Base-by-base conservation (phyloP, 2,329 filamentous ascomycete genomes). In the Metarhizium album region DNA sequence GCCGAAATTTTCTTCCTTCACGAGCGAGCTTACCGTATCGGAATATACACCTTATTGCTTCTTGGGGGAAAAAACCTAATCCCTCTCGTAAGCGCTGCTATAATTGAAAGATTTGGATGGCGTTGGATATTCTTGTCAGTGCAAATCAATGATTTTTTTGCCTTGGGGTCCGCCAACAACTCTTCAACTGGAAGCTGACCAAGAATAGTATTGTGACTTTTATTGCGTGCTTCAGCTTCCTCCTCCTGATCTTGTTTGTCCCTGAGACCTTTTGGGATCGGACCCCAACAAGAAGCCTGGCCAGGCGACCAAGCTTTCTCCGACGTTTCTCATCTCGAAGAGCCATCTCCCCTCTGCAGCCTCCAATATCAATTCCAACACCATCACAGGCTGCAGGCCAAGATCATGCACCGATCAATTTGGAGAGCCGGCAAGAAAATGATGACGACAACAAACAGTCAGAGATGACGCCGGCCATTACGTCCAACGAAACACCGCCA, bases 181-280 rank as follows among this genome's bases (percentile, higher is more conserved):
- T 13, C 1, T 14, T 18, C 7, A n/a, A 13, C 3, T 22, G 5
- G n/a, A 5, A n/a, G 38, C 38, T 42, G 22, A 42, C 18, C 1
- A 9, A 7, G 9, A 11, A 14, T 16, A 86, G 85, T 85, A 83
- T 95, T 50, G 82, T 95, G 45, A 80, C 90, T 1, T 87, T 95
- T 3, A 72, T 95, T 9, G 86, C 90, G 31, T 87, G 75, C 0
- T 78, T 87, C 46, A 83, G 82, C 53, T 76, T 83, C 38, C 64
- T 80, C 18, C 70, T 95, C 2, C 74, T 97, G 1, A 95, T 95
- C 64, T 74, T 96, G 52, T 95, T 95, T 59, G 87, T 95, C 0
- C 91, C 91, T 0, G 91, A 97, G 69, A 95, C 90, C 0, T 96
- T 95, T 58, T 97, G 91, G 91, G 90, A 96, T 65, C 77, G 91